A percentile compares a stretch with the other conserved stretches of the same genome.
Evolutionary conservation across 2,329 filamentous ascomycete species (phyloP).

Genomic region (Sarocladium brachiariae): DNA sequence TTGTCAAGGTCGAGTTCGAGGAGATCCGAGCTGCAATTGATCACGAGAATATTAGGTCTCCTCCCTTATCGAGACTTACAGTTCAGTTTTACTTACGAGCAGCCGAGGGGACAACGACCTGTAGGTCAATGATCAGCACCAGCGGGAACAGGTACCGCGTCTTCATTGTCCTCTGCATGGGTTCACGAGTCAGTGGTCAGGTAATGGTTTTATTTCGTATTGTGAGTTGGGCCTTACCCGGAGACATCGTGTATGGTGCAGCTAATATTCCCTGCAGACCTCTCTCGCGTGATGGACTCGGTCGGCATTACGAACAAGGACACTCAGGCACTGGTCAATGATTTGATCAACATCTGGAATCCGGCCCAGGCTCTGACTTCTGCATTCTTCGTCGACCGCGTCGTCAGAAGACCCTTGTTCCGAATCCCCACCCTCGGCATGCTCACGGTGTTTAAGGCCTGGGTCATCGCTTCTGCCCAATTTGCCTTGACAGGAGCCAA

Average conservation of each 20-base stretch:
- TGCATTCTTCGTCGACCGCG: conserved; percentile 27
- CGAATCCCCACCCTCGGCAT: conserved; percentile 29
- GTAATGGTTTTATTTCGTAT: conserved; percentile 35
- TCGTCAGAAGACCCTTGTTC: conserved; percentile 32
- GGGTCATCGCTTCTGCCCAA: conserved; percentile 33
- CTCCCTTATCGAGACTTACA: no score
- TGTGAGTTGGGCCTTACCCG: no score
- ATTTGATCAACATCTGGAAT: conserved; percentile 34
- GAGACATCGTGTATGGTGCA: no score
- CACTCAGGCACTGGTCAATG: conserved; percentile 34
- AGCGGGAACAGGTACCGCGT: conserved; percentile 32
- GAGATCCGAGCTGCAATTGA: conserved; percentile 32
- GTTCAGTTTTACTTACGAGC: no score
- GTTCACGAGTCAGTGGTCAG: conserved; percentile 34
- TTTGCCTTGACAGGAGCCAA: conserved; percentile 25
- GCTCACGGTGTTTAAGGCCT: conserved; percentile 30
- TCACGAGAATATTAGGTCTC: conserved; percentile 35
- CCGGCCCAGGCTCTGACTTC: conserved; percentile 33
- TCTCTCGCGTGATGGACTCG: conserved; percentile 32
- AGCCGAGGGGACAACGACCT: conserved; percentile 28
- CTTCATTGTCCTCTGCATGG: conserved; percentile 31
- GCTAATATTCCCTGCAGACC: no score
- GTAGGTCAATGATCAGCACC: conserved; percentile 34
- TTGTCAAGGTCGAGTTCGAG: conserved; percentile 40
- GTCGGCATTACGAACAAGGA: conserved; percentile 29